These are phyloP conservation scores for Candida ponderosae DNA, from an alignment of 805 yeast species.

Conservation along the genomic window DNA sequence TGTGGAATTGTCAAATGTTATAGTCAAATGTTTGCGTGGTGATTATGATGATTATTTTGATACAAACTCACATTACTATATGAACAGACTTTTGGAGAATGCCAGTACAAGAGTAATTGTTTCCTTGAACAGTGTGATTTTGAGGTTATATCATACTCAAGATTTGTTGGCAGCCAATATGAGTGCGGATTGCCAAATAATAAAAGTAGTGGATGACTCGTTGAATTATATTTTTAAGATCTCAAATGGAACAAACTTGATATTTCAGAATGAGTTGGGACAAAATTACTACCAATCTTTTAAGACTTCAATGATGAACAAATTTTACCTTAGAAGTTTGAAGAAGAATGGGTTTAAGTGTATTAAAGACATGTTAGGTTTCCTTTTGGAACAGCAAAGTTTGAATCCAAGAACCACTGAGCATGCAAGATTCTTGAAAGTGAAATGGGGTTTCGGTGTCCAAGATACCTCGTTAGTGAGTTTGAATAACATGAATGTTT, in stretches of 20 bases:
- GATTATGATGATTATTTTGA: conserved; percentile 9
- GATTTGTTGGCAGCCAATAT: conserved; percentile 12
- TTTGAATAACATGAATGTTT: conserved; percentile 13
- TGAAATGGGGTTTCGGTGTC: background rate
- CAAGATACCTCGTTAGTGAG: conserved; percentile 5
- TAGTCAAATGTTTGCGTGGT: conserved; percentile 8
- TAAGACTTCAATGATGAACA: conserved; percentile 15
- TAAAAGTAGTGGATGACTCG: too few species aligned
- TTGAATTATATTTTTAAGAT: conserved; percentile 2
- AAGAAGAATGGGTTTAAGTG: conserved; percentile 17
- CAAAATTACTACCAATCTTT: conserved; percentile 15
- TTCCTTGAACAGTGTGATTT: conserved; percentile 7
- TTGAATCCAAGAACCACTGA: conserved; percentile 9
- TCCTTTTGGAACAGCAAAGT: conserved; percentile 11
- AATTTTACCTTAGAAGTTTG: conserved; percentile 15
- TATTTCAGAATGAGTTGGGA: conserved; percentile 17
- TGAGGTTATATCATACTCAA: conserved; percentile 14
- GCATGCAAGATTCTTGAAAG: background rate
- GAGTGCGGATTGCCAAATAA: conserved; percentile 1
- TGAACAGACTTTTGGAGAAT: conserved; percentile 14
- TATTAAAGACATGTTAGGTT: conserved; percentile 14
- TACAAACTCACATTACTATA: conserved; percentile 7
- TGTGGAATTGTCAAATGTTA: conserved; percentile 10
- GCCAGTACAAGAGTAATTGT: conserved; percentile 10
- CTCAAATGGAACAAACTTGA: conserved; percentile 10